A percentile compares a stretch with the other conserved stretches of the same genome.
These are phyloP conservation scores for Populus hybrid DNA, from an alignment of 441 rosid genomes.

Conservation along the genomic window DNA sequence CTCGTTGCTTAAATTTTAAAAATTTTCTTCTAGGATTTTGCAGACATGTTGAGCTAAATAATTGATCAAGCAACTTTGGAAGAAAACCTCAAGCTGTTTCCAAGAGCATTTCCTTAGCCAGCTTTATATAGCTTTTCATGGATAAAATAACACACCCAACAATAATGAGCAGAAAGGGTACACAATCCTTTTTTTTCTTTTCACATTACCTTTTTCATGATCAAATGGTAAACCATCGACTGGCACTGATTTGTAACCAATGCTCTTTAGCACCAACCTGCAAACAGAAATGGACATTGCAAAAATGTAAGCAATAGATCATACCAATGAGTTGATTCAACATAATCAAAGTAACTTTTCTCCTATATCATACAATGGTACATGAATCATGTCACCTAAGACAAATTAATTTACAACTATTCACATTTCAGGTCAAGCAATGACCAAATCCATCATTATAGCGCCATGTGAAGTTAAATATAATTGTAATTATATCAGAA, in stretches of 20 bases:
- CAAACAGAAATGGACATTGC: constrained; percentile 20
- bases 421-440: neutral
- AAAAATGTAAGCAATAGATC: constrained; percentile 6
- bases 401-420: neutral
- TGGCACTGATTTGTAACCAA: constrained; percentile 86
- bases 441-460: neutral
- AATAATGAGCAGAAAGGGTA: neutral
- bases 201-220: constrained; percentile 55
- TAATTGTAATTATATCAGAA: no score
- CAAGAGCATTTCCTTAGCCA: no score
- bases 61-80: neutral
- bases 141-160: neutral
- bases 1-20: neutral
- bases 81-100: neutral
- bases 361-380: neutral
- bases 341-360: neutral
- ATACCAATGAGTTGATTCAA: neutral
- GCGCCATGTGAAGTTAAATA: neutral
- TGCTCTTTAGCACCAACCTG: constrained; percentile 86
- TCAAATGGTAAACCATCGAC: constrained; percentile 75
- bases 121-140: neutral
- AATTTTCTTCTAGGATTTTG: neutral
- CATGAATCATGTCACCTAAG: neutral
- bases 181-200: neutral
- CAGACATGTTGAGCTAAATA: neutral